Percentiles rank a stretch among this genome's conserved stretches.
These are phyloP conservation scores for Colletotrichum nymphaeae DNA, from an alignment of 2,329 filamentous ascomycete species.

Conservation along the genomic window DNA sequence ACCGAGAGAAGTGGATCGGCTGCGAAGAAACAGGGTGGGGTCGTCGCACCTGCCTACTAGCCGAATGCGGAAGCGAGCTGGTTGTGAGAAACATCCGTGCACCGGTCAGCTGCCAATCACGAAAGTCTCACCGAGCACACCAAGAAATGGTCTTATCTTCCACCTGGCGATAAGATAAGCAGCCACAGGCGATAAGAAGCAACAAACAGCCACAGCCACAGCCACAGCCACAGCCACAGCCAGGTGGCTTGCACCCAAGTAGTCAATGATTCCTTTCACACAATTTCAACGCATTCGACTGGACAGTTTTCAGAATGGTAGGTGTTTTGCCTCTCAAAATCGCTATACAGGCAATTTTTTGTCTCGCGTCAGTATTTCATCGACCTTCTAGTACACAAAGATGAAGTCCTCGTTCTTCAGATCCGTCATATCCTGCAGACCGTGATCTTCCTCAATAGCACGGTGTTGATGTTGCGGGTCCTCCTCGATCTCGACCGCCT, in stretches of 20 bases:
- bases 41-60: background rate
- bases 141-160: background rate
- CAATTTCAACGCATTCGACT: too few species aligned
- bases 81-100: background rate
- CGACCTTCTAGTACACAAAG: constrained; percentile 55
- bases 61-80: background rate
- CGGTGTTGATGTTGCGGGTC: constrained; percentile 27
- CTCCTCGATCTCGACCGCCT: constrained; percentile 42
- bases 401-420: constrained; percentile 71
- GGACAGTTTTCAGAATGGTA: too few species aligned
- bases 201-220: too few species aligned
- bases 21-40: background rate
- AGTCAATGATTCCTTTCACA: too few species aligned
- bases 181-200: too few species aligned
- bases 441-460: constrained; percentile 54
- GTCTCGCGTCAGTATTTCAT: background rate
- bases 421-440: constrained; percentile 63
- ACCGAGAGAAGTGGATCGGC: background rate
- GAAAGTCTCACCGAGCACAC: background rate
- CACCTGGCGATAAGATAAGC: too few species aligned
- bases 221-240: too few species aligned
- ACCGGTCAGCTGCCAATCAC: too few species aligned
- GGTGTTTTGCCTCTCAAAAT: too few species aligned
- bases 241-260: too few species aligned
- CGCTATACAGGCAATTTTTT: too few species aligned